Conservation (phyloP, 1,139 yeast genomes). For the Candida pseudoviswanathii region DNA sequence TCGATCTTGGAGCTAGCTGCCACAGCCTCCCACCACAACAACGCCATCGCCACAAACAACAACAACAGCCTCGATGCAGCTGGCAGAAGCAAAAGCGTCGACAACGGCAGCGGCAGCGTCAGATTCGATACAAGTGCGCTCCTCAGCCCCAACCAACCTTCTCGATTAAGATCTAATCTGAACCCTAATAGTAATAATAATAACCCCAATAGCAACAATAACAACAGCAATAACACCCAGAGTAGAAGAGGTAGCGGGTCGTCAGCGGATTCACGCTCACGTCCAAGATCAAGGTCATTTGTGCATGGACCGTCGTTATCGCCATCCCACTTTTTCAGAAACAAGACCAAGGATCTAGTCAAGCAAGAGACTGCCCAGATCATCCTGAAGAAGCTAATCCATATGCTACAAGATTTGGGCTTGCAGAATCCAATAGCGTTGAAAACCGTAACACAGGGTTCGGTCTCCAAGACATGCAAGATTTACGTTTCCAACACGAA, state of each 20-base stretch:
- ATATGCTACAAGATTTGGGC: slow-evolving; percentile 40
- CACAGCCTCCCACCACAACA: slow-evolving; percentile 6
- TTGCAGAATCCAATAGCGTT: slow-evolving; percentile 44
- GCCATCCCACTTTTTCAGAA: slow-evolving; percentile 12
- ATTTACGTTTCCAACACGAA: slow-evolving; percentile 44
- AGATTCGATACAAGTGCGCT: not conserved
- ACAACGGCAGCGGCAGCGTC: not conserved
- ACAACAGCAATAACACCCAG: not conserved
- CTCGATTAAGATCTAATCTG: slow-evolving; percentile 4
- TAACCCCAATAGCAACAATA: slow-evolving; percentile 9
- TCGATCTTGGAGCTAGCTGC: slow-evolving; percentile 18
- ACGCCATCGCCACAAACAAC: not conserved
- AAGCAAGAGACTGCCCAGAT: slow-evolving; percentile 43
- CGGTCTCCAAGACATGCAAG: slow-evolving; percentile 30
- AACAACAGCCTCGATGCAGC: not conserved
- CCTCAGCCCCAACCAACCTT: not conserved
- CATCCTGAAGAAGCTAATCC: slow-evolving; percentile 37
- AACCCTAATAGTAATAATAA: slow-evolving; percentile 9
- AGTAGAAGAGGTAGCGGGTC: not conserved
- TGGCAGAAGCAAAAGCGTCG: slow-evolving; percentile 8
- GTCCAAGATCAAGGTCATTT: slow-evolving; percentile 9
- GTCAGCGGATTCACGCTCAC: slow-evolving; percentile 11
- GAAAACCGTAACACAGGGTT: slow-evolving; percentile 26
- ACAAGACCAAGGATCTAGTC: slow-evolving; percentile 40
- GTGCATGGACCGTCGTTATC: slow-evolving; percentile 11